Base-by-base conservation (phyloP, 805 yeast species). In the Lachancea lanzarotensis region DNA sequence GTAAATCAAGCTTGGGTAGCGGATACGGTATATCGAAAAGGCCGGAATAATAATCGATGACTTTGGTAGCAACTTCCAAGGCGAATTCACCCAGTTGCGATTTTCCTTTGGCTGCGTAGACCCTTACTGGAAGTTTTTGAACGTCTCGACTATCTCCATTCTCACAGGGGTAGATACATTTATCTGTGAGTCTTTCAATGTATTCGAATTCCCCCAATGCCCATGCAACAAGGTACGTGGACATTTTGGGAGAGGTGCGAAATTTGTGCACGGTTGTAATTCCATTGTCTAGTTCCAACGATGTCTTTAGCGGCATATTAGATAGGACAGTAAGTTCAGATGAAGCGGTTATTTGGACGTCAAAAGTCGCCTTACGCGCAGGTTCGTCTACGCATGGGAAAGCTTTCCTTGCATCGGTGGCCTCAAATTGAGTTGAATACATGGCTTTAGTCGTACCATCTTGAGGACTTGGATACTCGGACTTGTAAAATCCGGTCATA, bases 381-480 rank as follows among this genome's bases (percentile, higher is more conserved):
- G 89, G 88, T 64, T 82, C 86, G 62, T 82, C 89, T 53, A 79
- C 79, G 56, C 80, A 81, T 16, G 89, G 89, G 74, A 83, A 83
- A 5, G 89, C 87, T 46, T 83, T 73, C 54, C 89, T 78, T 58
- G 86, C 81, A 65, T 82, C 89, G 29, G 87, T 80, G 30, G 89
- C 80, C 67, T 82, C 88, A 78, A 82, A 78, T 46, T 60, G 63
- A 16, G 65, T 58, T 10, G 63, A 56, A 25, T 59, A 52, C 62
- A 57, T 58, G 32, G 52, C 52, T 44, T 52, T 57, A 6, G 50
- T 49, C 42, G 53, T 55, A 25, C 56, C 60, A 13, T 60, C 54
- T 3, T n/a, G 62, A 49, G 70, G 75, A 55, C 76, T 79, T 42
- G 57, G 63, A 66, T 81, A 81, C 27, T 78, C 69, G 12, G 84